Base-by-base conservation (phyloP, 2,329 filamentous ascomycete species). In the Akanthomyces lecanii region DNA sequence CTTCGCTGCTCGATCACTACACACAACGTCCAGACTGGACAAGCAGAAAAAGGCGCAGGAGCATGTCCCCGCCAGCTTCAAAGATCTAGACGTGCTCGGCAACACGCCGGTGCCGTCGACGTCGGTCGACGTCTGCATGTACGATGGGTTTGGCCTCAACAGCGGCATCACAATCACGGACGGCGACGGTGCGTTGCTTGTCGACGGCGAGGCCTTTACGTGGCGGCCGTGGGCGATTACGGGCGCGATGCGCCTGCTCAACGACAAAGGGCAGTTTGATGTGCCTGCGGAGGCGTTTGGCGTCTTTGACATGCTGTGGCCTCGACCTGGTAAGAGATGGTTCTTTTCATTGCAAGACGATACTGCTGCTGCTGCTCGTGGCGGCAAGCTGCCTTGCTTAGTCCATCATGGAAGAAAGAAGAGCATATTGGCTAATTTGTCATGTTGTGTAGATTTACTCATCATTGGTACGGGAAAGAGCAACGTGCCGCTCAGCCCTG, bases 71-170 rank as follows among this genome's bases (percentile, higher is more conserved):
- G 82, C 82, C 2, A 89, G 95, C 76, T 92, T 98, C 68, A 79
- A 77, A 48, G 82, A 84, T 16, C 82, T 98, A 67, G 88, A 99
- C 73, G 88, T 99, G 7, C 82, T 98, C 5, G 88, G 85, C 47
- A 87, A 86, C 67, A 86, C 87, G 1, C 89, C 92, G 0, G 81
- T 85, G 4, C 95, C 94, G 0, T 87, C 92, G 0, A 97, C 92
- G 0, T 87, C 87, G 2, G 86, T 99, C 52, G 92, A 97, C 69
- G 87, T 89, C 6, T 96, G 91, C 77, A 85, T 90, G 64, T 79
- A 83, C 64, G 88, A 94, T 69, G 95, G 95, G 1, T 99, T 99
- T 75, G 86, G 89, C 67, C 81, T 99, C 52, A 90, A 95, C 76
- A 96, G 88, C 69, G 92, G 93, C 12, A 78, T 90, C 42, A 87